Base-by-base conservation (phyloP, 495 filamentous ascomycete genomes). In the Chaetomium fimeti region DNA sequence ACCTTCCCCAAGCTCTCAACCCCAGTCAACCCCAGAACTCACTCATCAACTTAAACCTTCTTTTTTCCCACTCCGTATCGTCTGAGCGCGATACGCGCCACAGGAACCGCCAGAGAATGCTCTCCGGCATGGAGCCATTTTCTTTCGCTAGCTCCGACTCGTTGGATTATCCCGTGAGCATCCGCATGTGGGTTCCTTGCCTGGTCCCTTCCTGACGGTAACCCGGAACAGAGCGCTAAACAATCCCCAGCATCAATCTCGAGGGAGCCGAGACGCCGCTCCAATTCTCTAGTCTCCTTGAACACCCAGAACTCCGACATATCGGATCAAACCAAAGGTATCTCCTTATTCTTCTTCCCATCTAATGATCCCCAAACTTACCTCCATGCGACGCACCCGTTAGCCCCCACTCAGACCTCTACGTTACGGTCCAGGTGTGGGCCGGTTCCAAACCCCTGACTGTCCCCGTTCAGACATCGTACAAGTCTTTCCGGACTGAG, bases 381-480 rank as follows among this genome's bases (percentile, higher is more conserved):
- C 77, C 32, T 84, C 77, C 84, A 86, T 36, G 12, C 8, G n/a
- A 40, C 32, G 36, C 18, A 18, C 29, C 5, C 32, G 32, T 40
- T 64, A 88, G 84, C 68, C 77, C 84, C 13, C 74, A 86, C 71
- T 97, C 91, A 22, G 94, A 98, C 73, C 87, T 98, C 43, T 97
- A 92, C 68, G 88, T 95, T 22, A 97, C 92, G 4, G 89, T 87
- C 18, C 95, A 97, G 76, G 79, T 97, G 70, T 99, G 93, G 88
- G 92, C 95, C 13, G 92, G 96, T 68, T 96, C 91, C 20, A 98
- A 99, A 71, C 92, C 94, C 16, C 75, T 98, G 64, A 93, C 93
- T 1, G 90, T 97, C 0, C 90, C 92, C 0, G 81, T 96, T 13
- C 93, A 97, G 74, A 99, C 95, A 12, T 82, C 91, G 16, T 98